Percentiles rank a stretch among this genome's conserved stretches.
Evolutionary conservation across 2,329 filamentous ascomycete species (phyloP).

Genomic region (Fusarium chaquense): DNA sequence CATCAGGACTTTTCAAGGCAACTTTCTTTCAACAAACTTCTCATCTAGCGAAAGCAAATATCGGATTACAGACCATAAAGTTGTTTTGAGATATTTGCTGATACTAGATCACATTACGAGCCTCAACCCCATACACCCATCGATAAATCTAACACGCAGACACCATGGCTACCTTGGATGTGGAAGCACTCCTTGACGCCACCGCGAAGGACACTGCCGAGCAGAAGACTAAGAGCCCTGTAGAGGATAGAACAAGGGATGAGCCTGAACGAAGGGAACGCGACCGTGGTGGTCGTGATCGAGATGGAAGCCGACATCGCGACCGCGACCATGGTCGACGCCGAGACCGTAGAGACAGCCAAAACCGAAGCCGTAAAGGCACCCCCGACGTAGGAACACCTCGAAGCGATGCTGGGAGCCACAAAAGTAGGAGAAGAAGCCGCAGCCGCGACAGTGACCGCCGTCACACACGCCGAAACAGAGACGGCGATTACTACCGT

Average conservation of each 20-base stretch:
- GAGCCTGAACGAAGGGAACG: slow-evolving; percentile 65
- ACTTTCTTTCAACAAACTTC: slow-evolving; percentile 24
- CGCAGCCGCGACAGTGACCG: slow-evolving; percentile 81
- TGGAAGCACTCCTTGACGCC: slow-evolving; percentile 91
- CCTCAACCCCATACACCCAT: slow-evolving; percentile 1
- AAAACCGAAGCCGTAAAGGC: slow-evolving; percentile 58
- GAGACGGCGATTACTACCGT: slow-evolving; percentile 78
- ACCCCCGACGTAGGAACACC: slow-evolving; percentile 73
- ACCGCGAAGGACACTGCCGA: slow-evolving; percentile 74
- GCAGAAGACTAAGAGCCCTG: slow-evolving; percentile 59
- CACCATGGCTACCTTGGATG: slow-evolving; percentile 71
- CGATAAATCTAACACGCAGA: slow-evolving; percentile 37
- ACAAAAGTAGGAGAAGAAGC: slow-evolving; percentile 84
- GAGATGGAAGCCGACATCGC: slow-evolving; percentile 67
- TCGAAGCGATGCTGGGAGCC: slow-evolving; percentile 81
- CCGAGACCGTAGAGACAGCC: slow-evolving; percentile 68
- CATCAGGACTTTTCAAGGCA: slow-evolving; percentile 40
- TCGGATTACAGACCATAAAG: slow-evolving; percentile 13
- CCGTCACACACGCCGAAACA: slow-evolving; percentile 78
- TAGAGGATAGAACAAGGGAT: slow-evolving; percentile 65
- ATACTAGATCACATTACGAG: slow-evolving; percentile 17
- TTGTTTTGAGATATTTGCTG: slow-evolving; percentile 8
- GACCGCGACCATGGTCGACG: slow-evolving; percentile 63
- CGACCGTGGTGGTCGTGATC: slow-evolving; percentile 68
- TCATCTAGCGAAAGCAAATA: slow-evolving; percentile 26